A percentile compares a stretch with the other conserved stretches of the same genome.
Evolutionary conservation across 352 stramenopile species (phyloP).

Genomic region (Phytophthora aleatoria): DNA sequence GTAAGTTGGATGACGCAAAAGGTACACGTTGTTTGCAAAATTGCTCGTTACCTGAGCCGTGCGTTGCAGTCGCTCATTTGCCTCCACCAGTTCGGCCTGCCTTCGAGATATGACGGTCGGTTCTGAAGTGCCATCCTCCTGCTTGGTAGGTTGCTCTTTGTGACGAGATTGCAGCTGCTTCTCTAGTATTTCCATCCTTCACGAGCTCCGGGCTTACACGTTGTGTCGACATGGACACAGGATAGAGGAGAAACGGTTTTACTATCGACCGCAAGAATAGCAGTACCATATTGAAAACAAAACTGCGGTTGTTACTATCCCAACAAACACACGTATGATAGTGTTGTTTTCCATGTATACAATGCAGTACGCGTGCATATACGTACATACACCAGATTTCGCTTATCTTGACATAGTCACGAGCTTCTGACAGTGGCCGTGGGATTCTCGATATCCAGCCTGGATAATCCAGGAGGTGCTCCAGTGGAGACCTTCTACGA

Average conservation of each 20-base stretch:
- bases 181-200: constrained; percentile 21
- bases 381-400: neutral
- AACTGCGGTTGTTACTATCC: no score
- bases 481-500: neutral
- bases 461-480: neutral
- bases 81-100: constrained; percentile 41
- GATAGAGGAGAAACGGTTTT: constrained; percentile 17
- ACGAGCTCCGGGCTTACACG: neutral
- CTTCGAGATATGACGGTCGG: constrained; percentile 23
- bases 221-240: constrained; percentile 19
- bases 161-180: constrained; percentile 12
- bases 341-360: no score
- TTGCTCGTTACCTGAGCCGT: constrained; percentile 41
- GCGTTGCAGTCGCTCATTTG: constrained; percentile 37
- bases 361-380: no score
- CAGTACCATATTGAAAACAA: neutral
- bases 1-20: neutral
- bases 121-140: constrained; percentile 15
- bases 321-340: no score
- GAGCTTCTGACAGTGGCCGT: neutral
- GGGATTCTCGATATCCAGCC: neutral
- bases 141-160: constrained; percentile 11
- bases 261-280: constrained; percentile 22
- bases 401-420: neutral
- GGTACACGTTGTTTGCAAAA: neutral